Conservation (phyloP, 2,329 filamentous ascomycete species). For the Cryphonectria japonica region DNA sequence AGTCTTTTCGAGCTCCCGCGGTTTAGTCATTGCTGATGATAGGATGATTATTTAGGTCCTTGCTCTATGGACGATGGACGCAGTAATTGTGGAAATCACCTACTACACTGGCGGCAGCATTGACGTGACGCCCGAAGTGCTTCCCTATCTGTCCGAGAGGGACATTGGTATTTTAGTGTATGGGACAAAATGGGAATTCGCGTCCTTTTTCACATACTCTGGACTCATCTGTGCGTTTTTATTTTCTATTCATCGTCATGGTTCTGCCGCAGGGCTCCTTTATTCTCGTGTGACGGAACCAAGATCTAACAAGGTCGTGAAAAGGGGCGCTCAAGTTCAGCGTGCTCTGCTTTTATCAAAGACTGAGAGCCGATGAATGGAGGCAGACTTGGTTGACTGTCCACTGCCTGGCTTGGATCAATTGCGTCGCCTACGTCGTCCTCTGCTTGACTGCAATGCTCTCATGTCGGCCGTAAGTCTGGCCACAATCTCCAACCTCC, state of each 20-base stretch:
- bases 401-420: conserved; percentile 31
- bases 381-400: conserved; percentile 27
- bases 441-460: conserved; percentile 25
- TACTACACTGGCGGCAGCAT: conserved; percentile 35
- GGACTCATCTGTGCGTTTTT: conserved; percentile 34
- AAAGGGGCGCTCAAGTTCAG: conserved; percentile 36
- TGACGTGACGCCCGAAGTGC: conserved; percentile 31
- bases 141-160: conserved; percentile 28
- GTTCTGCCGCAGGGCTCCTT: not conserved
- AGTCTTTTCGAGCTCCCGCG: not conserved
- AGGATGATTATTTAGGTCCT: conserved; percentile 29
- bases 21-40: not conserved
- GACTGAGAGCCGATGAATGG: conserved; percentile 33
- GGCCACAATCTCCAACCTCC: not conserved
- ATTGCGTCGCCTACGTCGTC: conserved; percentile 29
- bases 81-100: conserved; percentile 33
- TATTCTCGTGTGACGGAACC: rapidly evolving
- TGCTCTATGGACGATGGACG: conserved; percentile 33
- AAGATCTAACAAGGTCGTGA: not conserved
- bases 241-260: no score
- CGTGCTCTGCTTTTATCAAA: conserved; percentile 36
- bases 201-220: conserved; percentile 35
- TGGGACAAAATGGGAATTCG: conserved; percentile 35
- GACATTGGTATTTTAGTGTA: conserved; percentile 32
- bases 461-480: conserved; percentile 19